These are phyloP conservation scores for Elsinoe fawcettii DNA, from an alignment of 2,329 filamentous ascomycete genomes.

Conservation along the genomic window DNA sequence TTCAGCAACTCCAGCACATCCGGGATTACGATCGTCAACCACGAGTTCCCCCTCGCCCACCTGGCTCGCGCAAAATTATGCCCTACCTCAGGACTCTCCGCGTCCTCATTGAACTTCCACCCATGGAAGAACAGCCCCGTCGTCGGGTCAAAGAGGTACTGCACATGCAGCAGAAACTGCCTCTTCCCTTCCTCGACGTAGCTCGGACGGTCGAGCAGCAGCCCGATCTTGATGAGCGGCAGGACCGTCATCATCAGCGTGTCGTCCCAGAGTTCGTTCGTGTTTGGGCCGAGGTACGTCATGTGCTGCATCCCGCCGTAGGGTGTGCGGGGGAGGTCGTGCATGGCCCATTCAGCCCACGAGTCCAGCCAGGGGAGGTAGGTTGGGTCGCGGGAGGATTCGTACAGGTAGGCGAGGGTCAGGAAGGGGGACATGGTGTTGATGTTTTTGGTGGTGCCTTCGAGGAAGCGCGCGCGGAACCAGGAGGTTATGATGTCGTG, in stretches of 20 bases:
- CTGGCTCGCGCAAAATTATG: slow-evolving; percentile 51
- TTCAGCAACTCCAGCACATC: slow-evolving; percentile 70
- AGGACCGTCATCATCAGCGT: slow-evolving; percentile 84
- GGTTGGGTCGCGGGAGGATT: slow-evolving; percentile 58
- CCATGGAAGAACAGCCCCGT: slow-evolving; percentile 74
- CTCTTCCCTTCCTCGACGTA: slow-evolving; percentile 71
- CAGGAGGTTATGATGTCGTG: slow-evolving; percentile 63
- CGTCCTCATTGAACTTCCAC: slow-evolving; percentile 63
- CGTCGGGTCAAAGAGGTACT: slow-evolving; percentile 66
- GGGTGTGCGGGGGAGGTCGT: slow-evolving; percentile 63
- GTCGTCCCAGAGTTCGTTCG: slow-evolving; percentile 75
- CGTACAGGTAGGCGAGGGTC: slow-evolving; percentile 69
- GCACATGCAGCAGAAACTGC: slow-evolving; percentile 69
- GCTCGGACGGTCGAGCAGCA: slow-evolving; percentile 58
- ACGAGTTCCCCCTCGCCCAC: slow-evolving; percentile 58
- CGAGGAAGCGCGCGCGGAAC: slow-evolving; percentile 61
- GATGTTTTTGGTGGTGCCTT: slow-evolving; percentile 71
- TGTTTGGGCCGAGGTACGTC: slow-evolving; percentile 63
- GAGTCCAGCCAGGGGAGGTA: slow-evolving; percentile 71
- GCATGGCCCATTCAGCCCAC: slow-evolving; percentile 78
- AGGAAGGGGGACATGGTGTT: slow-evolving; percentile 72
- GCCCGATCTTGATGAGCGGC: slow-evolving; percentile 71
- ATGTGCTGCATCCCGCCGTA: slow-evolving; percentile 69
- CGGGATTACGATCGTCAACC: slow-evolving; percentile 76
- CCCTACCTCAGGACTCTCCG: slow-evolving; percentile 39